Base-by-base conservation (phyloP, 176 grass and related monocot species). In the Melocanna baccifera region DNA sequence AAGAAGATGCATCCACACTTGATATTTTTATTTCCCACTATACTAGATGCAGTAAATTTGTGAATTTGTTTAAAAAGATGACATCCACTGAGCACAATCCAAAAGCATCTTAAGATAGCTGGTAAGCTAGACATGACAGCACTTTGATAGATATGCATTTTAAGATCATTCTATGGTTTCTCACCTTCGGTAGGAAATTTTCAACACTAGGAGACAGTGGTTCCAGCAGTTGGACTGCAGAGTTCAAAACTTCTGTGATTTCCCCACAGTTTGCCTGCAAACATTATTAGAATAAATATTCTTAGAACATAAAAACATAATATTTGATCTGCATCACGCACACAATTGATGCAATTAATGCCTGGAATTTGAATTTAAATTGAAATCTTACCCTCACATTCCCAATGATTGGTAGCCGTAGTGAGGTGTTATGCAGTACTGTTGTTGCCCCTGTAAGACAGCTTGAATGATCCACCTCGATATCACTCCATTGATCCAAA, bases 121-220 rank as follows among this genome's bases (percentile, higher is more conserved):
- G n/a, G 8, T n/a, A 57, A 50, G 29, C 9, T 36, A 75, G 16
- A 13, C 43, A 62, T 50, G 14, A 69, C 1, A 46, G 4, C 3
- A 1, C 26, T 53, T 69, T 65, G 57, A 42, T 12, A 68, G 26
- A 48, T 25, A 65, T 22, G n/a, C 5, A 45, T 74, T 45, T 71
- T 2, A 65, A 25, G 25, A 64, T 26, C 30, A 83, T 72, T 26
- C 9, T 50, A 56, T 46, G 11, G 0, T 66, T 59, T 71, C 89
- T 95, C 67, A 98, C 96, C 89, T 85, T 94, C 16, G 91, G 88
- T 48, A 94, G 66, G 36, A 94, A 86, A 61, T 81, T 90, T 40
- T 39, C 28, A 1, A 95, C 67, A 79, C 26, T 81, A 43, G 86
- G 73, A 4, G 72, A 89, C 22, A 79, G 26, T 41, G 89, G 91